Base-by-base conservation (phyloP, 257 asterid genomes). In the Jacaranda mimosifolia region DNA sequence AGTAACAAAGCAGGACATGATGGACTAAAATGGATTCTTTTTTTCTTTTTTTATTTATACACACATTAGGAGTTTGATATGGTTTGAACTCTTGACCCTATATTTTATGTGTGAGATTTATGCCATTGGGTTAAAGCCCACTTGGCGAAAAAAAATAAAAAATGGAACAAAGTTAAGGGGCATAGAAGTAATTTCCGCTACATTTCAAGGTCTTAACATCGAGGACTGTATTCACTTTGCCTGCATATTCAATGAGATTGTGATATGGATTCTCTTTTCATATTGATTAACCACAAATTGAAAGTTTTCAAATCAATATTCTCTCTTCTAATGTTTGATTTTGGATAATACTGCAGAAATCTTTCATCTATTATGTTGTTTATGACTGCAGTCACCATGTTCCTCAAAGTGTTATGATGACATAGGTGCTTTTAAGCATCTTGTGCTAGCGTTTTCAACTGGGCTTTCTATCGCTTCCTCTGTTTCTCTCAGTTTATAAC, bases 161-260 rank as follows among this genome's bases (percentile, higher is more conserved):
- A 63, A 39, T 7, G 40, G 51, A 49, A 72, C 52, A 18, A 42
- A 40, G 26, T 52, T 32, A 39, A 21, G 21, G 7, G 43, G 48
- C 12, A n/a, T 49, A 70, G 40, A 63, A 40, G 3, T 51, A 11
- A 9, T 52, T 51, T 62, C 21, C 55, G 19, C 17, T 15, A 21
- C 43, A 63, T 40, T 40, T 63, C 51, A 19, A 62, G 63, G 63
- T 9, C 40, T 57, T 48, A 19, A 72, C 56, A 36, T 56, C 51
- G 11, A 17, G 64, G 45, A 19, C 49, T 17, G 57, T 63, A 36
- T n/a, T 42, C 56, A 70, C 36, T 18, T 36, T 35, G 59, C 64
- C 60, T 36, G 38, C 60, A 18, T 68, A 48, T 40, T 75, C 73
- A 26, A 51, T 63, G 67, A 55, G 78, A 63, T 51, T 58, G 73